Base-by-base conservation (phyloP, 2,329 filamentous ascomycete species). In the Ophiostoma himal-ulmi region DNA sequence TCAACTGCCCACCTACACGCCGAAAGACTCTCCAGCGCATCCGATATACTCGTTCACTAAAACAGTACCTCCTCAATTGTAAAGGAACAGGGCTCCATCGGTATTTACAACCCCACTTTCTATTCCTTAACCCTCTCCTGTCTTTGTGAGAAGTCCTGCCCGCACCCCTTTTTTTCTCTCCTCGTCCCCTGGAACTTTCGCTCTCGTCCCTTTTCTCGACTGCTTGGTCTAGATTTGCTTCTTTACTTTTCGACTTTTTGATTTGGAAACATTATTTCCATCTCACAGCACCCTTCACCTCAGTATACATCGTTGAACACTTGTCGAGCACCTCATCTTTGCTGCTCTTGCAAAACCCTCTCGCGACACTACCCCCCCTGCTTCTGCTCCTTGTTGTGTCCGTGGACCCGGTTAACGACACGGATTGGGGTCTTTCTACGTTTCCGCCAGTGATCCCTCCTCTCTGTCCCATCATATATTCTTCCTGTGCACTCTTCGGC, bases 381-480 rank as follows among this genome's bases (percentile, higher is more conserved):
- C 26, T 62, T 62, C 26, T 62, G 22, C 14, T 41, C 66, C 30
- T 39, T 67, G 34, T 37, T 67, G 57, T 44, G 64, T n/a, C 48
- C 70, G 64, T 62, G 64, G 64, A 20, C 64, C 71, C 41, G 41
- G 67, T 71, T 72, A 71, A 68, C 34, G 60, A 69, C 65, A 65
- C 62, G 30, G 37, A 64, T 44, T 70, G 57, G 37, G 64, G 62
- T 64, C 60, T 70, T 52, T 64, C 64, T 60, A 57, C 65, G 60
- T 60, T 71, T 57, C 68, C 48, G 65, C 71, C 69, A 65, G 26
- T 70, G 71, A 72, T 72, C 70, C 64, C 62, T 44, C 66, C 57
- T 68, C 64, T 60, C 22, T 36, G 36, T 67, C 44, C 62, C 39
- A 30, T 62, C 57, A 60, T 60, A 60, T 60, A 60, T 60, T 60